phyloP scores from a whole-genome alignment of 768 basidiomycete genomes.

The Tricholoma bakamatsutake region DNA sequence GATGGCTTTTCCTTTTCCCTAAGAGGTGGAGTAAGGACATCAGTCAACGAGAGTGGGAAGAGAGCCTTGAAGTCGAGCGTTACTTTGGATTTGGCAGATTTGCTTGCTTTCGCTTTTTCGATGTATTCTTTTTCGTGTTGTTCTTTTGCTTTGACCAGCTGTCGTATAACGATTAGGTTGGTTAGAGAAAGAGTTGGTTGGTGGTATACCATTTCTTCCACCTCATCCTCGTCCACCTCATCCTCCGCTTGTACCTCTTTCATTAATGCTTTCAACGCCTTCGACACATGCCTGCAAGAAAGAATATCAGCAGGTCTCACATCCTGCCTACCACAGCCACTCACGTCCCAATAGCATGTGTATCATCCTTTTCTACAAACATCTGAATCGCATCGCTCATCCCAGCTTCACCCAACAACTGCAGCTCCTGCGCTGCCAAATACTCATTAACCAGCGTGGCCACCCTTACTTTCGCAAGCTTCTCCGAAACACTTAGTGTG shows the following conservation, averaged over 20 bases:
- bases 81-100: conserved; percentile 41
- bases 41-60: background rate
- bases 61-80: background rate
- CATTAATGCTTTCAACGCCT: conserved; percentile 54
- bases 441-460: conserved; percentile 90
- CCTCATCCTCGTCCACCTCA: conserved; percentile 63
- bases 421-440: conserved; percentile 86
- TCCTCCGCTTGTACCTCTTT: conserved; percentile 62
- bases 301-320: conserved; percentile 4
- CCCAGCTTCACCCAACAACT: conserved; percentile 81
- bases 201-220: conserved; percentile 62
- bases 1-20: conserved; percentile 51
- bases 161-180: background rate
- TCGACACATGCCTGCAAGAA: conserved; percentile 54
- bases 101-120: conserved; percentile 36
- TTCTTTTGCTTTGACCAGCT: conserved; percentile 71
- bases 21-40: background rate
- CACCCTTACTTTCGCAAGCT: conserved; percentile 76
- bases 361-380: conserved; percentile 97
- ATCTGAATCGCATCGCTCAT: conserved; percentile 93
- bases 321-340: conserved; percentile 21
- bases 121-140: conserved; percentile 59
- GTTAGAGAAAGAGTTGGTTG: background rate
- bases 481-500: conserved; percentile 59
- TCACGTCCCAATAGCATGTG: conserved; percentile 83